These are phyloP conservation scores for Raffaelea arxii DNA, from an alignment of 2,329 filamentous ascomycete genomes.

Conservation along the genomic window DNA sequence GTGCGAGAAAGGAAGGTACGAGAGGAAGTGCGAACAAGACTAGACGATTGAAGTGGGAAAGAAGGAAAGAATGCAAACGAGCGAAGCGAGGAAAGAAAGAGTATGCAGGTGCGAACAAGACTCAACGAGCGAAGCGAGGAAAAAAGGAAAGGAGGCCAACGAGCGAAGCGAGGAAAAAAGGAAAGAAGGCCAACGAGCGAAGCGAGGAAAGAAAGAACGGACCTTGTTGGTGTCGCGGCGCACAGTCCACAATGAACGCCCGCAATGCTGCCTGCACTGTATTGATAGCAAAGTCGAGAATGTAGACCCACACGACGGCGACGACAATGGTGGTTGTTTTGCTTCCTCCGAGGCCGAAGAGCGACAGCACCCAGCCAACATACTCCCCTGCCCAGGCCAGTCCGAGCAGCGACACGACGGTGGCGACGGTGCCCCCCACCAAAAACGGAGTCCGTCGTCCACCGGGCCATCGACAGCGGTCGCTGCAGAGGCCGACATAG, in stretches of 20 bases:
- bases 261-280: constrained; percentile 88
- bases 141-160: too few relatives aligned
- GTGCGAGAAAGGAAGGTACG: too few relatives aligned
- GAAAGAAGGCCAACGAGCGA: too few relatives aligned
- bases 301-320: constrained; percentile 79
- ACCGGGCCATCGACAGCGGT: constrained; percentile 65
- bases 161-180: too few relatives aligned
- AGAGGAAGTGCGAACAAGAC: too few relatives aligned
- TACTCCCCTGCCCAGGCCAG: constrained; percentile 68
- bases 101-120: too few relatives aligned
- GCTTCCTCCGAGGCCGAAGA: constrained; percentile 62
- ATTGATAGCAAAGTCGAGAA: constrained; percentile 91
- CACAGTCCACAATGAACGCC: constrained; percentile 88
- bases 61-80: too few relatives aligned
- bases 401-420: constrained; percentile 56
- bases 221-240: constrained; percentile 80
- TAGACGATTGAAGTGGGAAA: too few relatives aligned
- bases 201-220: constrained; percentile 8
- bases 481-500: constrained; percentile 72
- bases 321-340: constrained; percentile 61
- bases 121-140: too few relatives aligned
- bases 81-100: too few relatives aligned
- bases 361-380: constrained; percentile 50
- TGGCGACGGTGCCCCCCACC: constrained; percentile 58
- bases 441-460: constrained; percentile 78